Evolutionary conservation across 352 stramenopile genomes (phyloP).

Genomic region (Globisporangium ultimum): DNA sequence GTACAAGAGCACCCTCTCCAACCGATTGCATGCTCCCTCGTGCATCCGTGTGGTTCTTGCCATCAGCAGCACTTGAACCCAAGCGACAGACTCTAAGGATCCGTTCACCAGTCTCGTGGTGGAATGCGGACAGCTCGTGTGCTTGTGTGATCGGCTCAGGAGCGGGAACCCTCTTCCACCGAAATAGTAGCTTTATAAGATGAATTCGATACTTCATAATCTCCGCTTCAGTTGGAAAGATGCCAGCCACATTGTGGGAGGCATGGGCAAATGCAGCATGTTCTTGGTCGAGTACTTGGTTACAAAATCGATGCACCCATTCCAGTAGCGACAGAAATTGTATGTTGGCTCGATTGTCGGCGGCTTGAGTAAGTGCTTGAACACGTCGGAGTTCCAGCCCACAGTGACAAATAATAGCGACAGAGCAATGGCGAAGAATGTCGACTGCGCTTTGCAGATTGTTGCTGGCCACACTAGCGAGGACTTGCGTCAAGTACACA

Average conservation of each 20-base stretch:
- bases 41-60: neutral
- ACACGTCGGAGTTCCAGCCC: conserved; percentile 4
- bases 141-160: conserved; percentile 3
- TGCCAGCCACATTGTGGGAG: neutral
- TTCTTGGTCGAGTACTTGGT: neutral
- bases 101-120: neutral
- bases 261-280: neutral
- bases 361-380: neutral
- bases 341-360: neutral
- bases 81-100: neutral
- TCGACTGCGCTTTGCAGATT: neutral
- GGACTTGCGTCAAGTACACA: neutral
- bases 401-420: conserved; percentile 7
- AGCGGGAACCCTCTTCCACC: conserved; percentile 4
- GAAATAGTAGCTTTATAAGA: conserved; percentile 10
- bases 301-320: conserved; percentile 4
- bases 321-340: conserved; percentile 3
- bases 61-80: neutral
- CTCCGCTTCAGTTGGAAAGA: neutral
- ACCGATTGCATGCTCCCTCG: neutral
- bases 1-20: neutral
- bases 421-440: neutral
- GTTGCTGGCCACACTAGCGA: neutral
- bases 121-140: conserved; percentile 1
- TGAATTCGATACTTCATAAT: neutral